Percentiles rank a stretch among this genome's conserved stretches.
Evolutionary conservation across 2,329 filamentous ascomycete species (phyloP).

Genomic region (Arthrobotrys iridis): DNA sequence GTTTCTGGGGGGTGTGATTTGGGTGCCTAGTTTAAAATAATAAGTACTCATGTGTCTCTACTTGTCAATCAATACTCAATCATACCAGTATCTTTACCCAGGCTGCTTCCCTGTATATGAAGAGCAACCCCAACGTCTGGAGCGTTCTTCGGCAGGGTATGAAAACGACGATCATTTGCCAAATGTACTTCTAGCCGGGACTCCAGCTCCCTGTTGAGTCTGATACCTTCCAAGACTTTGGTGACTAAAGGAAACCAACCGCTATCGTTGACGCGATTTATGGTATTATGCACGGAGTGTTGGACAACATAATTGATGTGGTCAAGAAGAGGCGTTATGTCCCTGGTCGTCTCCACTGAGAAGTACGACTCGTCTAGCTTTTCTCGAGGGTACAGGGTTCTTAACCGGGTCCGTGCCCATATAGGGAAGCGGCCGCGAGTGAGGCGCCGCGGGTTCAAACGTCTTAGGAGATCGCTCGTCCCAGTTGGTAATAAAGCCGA

Average conservation of each 20-base stretch:
- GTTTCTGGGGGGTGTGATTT: not conserved
- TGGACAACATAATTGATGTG: not conserved
- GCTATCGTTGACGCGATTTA: not conserved
- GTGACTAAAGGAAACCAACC: not conserved
- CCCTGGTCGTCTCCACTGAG: not conserved
- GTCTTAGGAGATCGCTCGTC: not conserved
- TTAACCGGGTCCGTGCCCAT: not conserved
- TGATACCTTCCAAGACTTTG: not conserved
- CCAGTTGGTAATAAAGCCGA: constrained; percentile 1
- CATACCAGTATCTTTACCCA: constrained; percentile 2
- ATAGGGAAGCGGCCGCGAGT: not conserved
- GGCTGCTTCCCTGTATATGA: not conserved
- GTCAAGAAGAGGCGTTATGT: not conserved
- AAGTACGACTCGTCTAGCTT: not conserved
- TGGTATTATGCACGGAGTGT: constrained; percentile 4
- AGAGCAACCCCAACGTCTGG: not conserved
- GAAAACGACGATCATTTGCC: not conserved
- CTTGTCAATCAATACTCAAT: too few species aligned
- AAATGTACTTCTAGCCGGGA: not conserved
- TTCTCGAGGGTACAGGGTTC: not conserved
- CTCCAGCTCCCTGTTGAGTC: not conserved
- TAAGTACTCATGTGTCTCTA: not conserved
- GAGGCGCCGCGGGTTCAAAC: constrained; percentile 3
- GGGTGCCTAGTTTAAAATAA: not conserved
- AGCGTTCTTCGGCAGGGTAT: constrained; percentile 2